Evolutionary conservation across 2,329 filamentous ascomycete genomes (phyloP).

Genomic region (Fusarium sp.): DNA sequence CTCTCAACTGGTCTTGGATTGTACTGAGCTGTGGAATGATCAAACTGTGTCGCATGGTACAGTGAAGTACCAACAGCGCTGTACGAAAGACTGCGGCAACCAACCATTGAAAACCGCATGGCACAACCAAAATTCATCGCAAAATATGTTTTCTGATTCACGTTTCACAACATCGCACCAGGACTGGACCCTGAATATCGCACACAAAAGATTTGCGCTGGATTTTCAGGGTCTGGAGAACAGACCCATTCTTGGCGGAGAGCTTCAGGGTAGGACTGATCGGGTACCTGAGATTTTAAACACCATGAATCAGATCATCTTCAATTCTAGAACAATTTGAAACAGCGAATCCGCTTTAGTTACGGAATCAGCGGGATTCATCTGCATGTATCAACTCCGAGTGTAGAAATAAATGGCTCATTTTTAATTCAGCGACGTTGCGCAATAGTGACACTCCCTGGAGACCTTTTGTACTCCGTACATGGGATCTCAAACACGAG

Average conservation of each 20-base stretch:
- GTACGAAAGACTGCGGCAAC: accelerated
- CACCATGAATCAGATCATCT: neutral
- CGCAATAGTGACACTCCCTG: neutral
- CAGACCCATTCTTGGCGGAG: neutral
- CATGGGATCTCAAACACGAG: neutral
- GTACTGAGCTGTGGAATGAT: too few species aligned
- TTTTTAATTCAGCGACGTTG: neutral
- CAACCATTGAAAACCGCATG: too few species aligned
- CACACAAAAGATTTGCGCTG: neutral
- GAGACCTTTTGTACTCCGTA: neutral
- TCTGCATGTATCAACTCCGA: neutral
- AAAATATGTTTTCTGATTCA: too few species aligned
- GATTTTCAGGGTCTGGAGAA: conserved; percentile 15
- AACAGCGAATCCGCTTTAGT: neutral
- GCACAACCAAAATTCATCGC: neutral
- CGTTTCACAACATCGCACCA: neutral
- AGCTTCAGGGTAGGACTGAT: conserved; percentile 3
- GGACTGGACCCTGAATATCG: neutral
- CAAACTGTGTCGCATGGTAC: neutral
- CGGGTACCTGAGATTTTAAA: neutral
- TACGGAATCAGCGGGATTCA: neutral
- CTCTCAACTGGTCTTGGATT: neutral
- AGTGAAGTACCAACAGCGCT: neutral
- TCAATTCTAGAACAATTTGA: neutral
- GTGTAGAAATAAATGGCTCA: neutral